Percentiles rank a stretch among this genome's conserved stretches.
Conservation (phyloP, 768 basidiomycete species). For the Leucocoprinus sp. region DNA sequence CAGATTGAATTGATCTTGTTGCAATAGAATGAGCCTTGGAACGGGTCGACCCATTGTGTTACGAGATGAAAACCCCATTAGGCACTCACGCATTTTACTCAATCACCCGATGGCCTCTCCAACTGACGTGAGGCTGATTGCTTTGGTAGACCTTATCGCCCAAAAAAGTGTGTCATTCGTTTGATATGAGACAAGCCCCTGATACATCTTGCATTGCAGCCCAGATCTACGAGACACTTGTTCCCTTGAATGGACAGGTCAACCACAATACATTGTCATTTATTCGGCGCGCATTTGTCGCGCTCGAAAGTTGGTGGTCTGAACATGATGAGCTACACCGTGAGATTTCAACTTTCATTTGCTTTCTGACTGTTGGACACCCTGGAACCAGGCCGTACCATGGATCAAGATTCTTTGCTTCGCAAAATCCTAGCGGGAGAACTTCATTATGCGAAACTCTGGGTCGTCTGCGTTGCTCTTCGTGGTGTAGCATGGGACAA, state of each 20-base stretch:
- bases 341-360: conserved; percentile 22
- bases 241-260: conserved; percentile 79
- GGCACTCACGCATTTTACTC: conserved; percentile 75
- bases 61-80: conserved; percentile 81
- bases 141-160: conserved; percentile 82
- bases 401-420: conserved; percentile 80
- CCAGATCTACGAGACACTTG: conserved; percentile 87
- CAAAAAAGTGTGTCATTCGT: conserved; percentile 59
- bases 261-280: conserved; percentile 80
- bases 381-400: conserved; percentile 55
- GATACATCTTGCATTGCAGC: conserved; percentile 36
- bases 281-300: conserved; percentile 78
- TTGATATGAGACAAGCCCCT: neutral
- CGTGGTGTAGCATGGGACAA: conserved; percentile 94
- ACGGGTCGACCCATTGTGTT: conserved; percentile 87
- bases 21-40: conserved; percentile 75
- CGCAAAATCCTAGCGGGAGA: conserved; percentile 86
- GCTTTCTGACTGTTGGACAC: conserved; percentile 9
- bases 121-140: conserved; percentile 83
- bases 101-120: conserved; percentile 81
- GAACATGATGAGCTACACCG: conserved; percentile 85
- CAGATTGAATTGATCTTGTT: neutral
- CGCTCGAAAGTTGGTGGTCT: conserved; percentile 85
- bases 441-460: conserved; percentile 87
- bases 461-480: conserved; percentile 89